Conservation (phyloP, 306 rosid species). For the Corylus americana region DNA sequence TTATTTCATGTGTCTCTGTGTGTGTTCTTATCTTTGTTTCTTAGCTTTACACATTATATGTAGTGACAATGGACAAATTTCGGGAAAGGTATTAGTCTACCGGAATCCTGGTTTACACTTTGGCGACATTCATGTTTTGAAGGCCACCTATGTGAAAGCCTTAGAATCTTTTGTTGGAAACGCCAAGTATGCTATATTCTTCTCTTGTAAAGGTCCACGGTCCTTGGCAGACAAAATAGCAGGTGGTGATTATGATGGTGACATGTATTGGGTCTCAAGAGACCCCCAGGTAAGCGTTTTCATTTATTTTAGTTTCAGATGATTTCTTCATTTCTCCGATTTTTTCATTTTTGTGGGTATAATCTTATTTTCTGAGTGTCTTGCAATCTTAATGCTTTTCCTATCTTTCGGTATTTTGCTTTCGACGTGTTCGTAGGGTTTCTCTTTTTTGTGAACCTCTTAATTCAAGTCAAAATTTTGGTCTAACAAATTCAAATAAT, state of each 20-base stretch:
- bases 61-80: conserved; percentile 66
- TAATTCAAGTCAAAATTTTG: background rate
- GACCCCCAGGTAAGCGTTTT: conserved; percentile 56
- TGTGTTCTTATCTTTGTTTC: background rate
- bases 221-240: conserved; percentile 81
- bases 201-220: conserved; percentile 74
- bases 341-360: background rate
- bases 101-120: conserved; percentile 82
- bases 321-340: conserved; percentile 5
- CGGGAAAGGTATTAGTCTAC: conserved; percentile 73
- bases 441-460: background rate
- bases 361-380: conserved; percentile 8
- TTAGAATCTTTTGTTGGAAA: conserved; percentile 58
- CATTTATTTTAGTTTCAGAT: conserved; percentile 1
- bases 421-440: background rate
- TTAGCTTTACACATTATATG: background rate
- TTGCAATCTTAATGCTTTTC: background rate
- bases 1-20: background rate
- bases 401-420: background rate
- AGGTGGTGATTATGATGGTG: conserved; percentile 94
- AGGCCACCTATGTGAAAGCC: conserved; percentile 51
- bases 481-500: background rate
- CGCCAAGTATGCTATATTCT: conserved; percentile 74
- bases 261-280: conserved; percentile 74
- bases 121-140: conserved; percentile 71